Base-by-base conservation (phyloP, 1,139 yeast genomes). In the Kluyveromyces sp. region DNA sequence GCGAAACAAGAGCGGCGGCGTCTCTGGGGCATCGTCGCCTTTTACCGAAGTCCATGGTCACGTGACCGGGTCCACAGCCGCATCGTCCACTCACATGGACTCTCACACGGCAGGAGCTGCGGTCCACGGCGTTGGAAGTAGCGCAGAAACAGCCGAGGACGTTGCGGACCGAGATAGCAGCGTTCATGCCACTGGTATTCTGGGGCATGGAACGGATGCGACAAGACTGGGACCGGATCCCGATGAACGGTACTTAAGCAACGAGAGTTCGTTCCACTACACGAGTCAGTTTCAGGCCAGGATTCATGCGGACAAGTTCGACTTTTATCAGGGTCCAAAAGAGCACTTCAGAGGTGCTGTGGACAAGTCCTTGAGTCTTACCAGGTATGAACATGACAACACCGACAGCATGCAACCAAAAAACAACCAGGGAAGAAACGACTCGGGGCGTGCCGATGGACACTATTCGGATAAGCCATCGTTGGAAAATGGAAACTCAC, bases 281-380 rank as follows among this genome's bases (percentile, higher is more conserved):
- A 56, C 58, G 6, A 50, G 58, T 8, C 43, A 53, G 4, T 47
- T 54, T 25, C 47, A 49, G 28, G 50, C 50, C 11, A 48, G 60
- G 16, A 50, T 53, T n/a, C 55, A 53, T 37, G 56, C 55, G 4
- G 59, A 56, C 38, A 46, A 47, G 32, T 56, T 56, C 40, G 60
- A 56, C 40, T 56, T 56, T 31, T 50, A 47, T 41, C 44, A 43
- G 31, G 41, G 42, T 20, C 33, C 37, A 22, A 31, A 42, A 35
- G 45, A 18, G 15, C 30, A 31, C 13, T 15, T 22, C 38, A 15
- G 17, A 11, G 38, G 30, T 8, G 25, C 36, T 3, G 36, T 33
- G 3, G 30, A 30, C 20, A 32, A 25, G 20, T 17, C 18, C 13
- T 16, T 19, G 22, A 28, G 16, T 28, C 9, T 16, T 7, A 17